Conservation (phyloP, 208 protist species). For the Porcisia hertigi region DNA sequence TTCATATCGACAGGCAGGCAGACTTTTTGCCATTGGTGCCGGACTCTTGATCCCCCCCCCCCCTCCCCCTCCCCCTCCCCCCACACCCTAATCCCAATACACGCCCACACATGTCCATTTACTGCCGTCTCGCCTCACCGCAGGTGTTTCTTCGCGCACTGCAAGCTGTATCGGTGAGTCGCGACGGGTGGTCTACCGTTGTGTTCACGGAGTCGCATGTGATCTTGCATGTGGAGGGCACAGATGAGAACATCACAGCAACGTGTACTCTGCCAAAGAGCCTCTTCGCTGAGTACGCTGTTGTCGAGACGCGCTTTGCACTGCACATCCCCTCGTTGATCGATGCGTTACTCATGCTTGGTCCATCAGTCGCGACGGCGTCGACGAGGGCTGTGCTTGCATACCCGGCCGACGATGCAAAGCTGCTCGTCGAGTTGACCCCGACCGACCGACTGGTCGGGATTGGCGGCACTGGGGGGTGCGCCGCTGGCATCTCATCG, state of each 20-base stretch:
- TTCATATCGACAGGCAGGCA: no score
- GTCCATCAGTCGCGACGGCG: conserved; percentile 28
- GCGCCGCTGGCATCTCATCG: neutral
- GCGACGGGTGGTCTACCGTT: conserved; percentile 68
- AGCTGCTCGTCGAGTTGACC: conserved; percentile 69
- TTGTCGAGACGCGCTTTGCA: conserved; percentile 51
- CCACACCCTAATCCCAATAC: neutral
- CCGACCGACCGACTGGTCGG: conserved; percentile 14
- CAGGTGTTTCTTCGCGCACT: conserved; percentile 68
- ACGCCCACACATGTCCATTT: conserved; percentile 60
- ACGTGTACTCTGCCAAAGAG: conserved; percentile 65
- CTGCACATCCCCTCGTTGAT: conserved; percentile 72
- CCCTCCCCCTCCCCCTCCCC: neutral
- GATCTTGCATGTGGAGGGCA: conserved; percentile 71
- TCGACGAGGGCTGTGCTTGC: conserved; percentile 44
- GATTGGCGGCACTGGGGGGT: neutral
- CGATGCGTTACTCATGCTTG: conserved; percentile 69
- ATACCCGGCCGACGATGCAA: conserved; percentile 53
- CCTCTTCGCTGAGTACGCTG: conserved; percentile 81
- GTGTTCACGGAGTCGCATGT: conserved; percentile 65
- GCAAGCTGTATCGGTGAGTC: conserved; percentile 41
- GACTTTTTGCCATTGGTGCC: neutral
- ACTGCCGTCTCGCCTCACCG: conserved; percentile 58
- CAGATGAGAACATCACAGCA: conserved; percentile 70
- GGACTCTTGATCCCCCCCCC: neutral